Percentiles rank a stretch among this genome's conserved stretches.
phyloP scores from a whole-genome alignment of 805 yeast genomes.

The Starmerella kuoi region DNA sequence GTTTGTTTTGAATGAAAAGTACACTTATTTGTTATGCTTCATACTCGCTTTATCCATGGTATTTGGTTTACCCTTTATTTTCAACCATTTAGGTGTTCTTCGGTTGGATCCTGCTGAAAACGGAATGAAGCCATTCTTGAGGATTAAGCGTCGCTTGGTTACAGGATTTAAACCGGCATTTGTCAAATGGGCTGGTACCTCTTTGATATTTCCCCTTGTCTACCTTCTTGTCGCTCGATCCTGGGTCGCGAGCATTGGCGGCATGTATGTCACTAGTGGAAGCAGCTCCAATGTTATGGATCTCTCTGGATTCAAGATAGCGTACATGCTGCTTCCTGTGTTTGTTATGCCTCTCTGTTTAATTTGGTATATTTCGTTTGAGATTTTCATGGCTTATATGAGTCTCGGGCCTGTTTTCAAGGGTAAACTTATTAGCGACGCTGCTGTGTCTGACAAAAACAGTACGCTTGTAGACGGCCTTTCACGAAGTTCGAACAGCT shows the following conservation, averaged over 20 bases:
- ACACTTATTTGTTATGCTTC: conserved; percentile 5
- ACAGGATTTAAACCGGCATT: background rate
- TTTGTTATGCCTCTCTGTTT: conserved; percentile 13
- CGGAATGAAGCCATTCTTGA: conserved; percentile 3
- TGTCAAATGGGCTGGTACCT: background rate
- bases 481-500: conserved; percentile 16
- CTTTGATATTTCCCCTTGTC: conserved; percentile 6
- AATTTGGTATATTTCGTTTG: conserved; percentile 25
- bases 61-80: background rate
- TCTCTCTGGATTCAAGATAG: conserved; percentile 10
- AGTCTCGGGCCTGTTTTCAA: conserved; percentile 30
- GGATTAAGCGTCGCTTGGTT: conserved; percentile 2
- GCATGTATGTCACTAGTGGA: background rate
- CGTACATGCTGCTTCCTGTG: conserved; percentile 3
- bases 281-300: background rate
- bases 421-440: conserved; percentile 19
- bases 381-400: conserved; percentile 27
- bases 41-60: background rate
- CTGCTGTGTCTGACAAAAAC: conserved; percentile 27
- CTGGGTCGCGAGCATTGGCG: background rate
- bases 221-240: conserved; percentile 1
- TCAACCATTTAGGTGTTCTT: background rate
- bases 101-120: background rate
- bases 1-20: conserved; percentile 11
- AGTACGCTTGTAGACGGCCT: conserved; percentile 32